These are phyloP conservation scores for Paracorniculantispora psalliotae DNA, from an alignment of 2,329 filamentous ascomycete genomes.

Conservation along the genomic window DNA sequence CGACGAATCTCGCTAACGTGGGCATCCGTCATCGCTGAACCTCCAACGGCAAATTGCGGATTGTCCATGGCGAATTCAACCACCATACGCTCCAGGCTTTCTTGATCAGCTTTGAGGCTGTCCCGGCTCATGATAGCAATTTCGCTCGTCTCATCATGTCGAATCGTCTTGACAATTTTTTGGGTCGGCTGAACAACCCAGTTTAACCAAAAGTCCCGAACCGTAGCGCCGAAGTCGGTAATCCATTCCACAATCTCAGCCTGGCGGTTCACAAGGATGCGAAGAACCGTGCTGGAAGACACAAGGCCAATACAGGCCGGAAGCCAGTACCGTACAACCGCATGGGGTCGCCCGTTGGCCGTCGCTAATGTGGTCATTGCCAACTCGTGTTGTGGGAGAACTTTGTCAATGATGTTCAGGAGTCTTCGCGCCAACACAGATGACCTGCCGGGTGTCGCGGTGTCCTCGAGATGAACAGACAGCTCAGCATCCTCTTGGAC, in stretches of 20 bases:
- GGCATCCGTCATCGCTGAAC: conserved; percentile 53
- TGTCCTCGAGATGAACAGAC: conserved; percentile 46
- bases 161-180: conserved; percentile 84
- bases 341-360: conserved; percentile 70
- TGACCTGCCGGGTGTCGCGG: conserved; percentile 41
- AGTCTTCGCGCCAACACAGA: conserved; percentile 62
- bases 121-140: conserved; percentile 96
- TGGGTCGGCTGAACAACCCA: conserved; percentile 86
- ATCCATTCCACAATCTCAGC: conserved; percentile 79
- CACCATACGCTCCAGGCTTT: conserved; percentile 95
- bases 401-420: conserved; percentile 60
- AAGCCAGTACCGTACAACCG: conserved; percentile 82
- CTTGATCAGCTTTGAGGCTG: conserved; percentile 82
- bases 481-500: conserved; percentile 58
- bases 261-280: conserved; percentile 67
- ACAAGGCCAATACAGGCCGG: conserved; percentile 66
- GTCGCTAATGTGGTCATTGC: conserved; percentile 51
- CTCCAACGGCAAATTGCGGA: conserved; percentile 53
- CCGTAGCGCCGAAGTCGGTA: conserved; percentile 69
- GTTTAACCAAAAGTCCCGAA: conserved; percentile 89
- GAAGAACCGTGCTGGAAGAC: conserved; percentile 82
- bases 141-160: conserved; percentile 86
- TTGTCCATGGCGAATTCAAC: conserved; percentile 90
- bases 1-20: conserved; percentile 70
- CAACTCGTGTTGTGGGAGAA: conserved; percentile 62